phyloP scores from a whole-genome alignment of 2,329 filamentous ascomycete species.

The Scedosporium apiospermum region DNA sequence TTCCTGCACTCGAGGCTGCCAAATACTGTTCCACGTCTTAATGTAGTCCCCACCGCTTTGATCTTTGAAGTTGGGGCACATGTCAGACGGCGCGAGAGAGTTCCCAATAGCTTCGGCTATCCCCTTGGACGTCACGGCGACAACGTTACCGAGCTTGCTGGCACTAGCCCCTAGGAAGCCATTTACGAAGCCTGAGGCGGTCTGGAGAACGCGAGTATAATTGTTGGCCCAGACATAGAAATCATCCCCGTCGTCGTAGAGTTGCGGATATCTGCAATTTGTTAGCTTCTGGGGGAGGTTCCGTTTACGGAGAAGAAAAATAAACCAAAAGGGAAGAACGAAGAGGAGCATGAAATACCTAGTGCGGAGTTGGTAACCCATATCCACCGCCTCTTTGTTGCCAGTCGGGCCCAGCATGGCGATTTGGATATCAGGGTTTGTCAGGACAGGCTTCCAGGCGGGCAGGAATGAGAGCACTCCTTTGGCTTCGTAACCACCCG shows the following conservation, averaged over 20 bases:
- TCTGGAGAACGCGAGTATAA: constrained; percentile 54
- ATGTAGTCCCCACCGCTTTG: constrained; percentile 36
- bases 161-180: constrained; percentile 51
- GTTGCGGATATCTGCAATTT: constrained; percentile 29
- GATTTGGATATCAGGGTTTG: constrained; percentile 44
- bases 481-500: constrained; percentile 40
- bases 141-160: constrained; percentile 41
- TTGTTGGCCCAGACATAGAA: constrained; percentile 58
- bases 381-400: constrained; percentile 49
- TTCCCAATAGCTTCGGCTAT: constrained; percentile 45
- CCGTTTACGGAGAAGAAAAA: no score
- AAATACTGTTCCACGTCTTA: constrained; percentile 38
- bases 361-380: constrained; percentile 42
- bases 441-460: constrained; percentile 48
- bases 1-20: constrained; percentile 40
- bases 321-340: no score
- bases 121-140: constrained; percentile 48
- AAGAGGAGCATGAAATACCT: constrained; percentile 15
- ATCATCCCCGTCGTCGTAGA: constrained; percentile 37
- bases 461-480: constrained; percentile 47
- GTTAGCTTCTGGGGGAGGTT: neutral
- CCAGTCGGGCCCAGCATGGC: constrained; percentile 51
- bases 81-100: constrained; percentile 52
- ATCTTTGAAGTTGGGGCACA: constrained; percentile 50
- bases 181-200: constrained; percentile 49